Conservation (phyloP, 805 yeast species). For the Kazachstania bromeliacearum region DNA sequence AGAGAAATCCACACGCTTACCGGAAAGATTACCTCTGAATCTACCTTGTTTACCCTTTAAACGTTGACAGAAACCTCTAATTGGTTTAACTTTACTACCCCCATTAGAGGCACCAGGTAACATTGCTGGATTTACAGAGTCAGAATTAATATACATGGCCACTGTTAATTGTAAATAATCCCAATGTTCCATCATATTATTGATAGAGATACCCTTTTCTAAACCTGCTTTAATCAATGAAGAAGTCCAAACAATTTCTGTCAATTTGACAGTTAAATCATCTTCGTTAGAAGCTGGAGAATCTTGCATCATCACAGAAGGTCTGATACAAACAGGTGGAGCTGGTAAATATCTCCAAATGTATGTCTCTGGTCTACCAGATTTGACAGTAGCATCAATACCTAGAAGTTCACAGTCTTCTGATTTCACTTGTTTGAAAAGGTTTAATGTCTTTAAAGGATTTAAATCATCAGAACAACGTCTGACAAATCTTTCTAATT, state of each 20-base stretch:
- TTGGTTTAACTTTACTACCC: slow-evolving; percentile 55
- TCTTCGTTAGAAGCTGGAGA: slow-evolving; percentile 89
- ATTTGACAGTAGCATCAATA: slow-evolving; percentile 63
- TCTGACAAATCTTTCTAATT: slow-evolving; percentile 75
- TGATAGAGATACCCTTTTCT: slow-evolving; percentile 88
- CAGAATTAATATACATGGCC: slow-evolving; percentile 96
- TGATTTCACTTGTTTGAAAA: slow-evolving; percentile 79
- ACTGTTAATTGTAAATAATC: slow-evolving; percentile 90
- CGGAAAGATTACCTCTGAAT: slow-evolving; percentile 94
- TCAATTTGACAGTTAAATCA: slow-evolving; percentile 88
- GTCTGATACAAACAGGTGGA: slow-evolving; percentile 97
- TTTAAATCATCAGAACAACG: slow-evolving; percentile 89
- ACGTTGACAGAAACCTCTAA: slow-evolving; percentile 94
- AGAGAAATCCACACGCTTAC: slow-evolving; percentile 97
- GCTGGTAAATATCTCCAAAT: slow-evolving; percentile 97
- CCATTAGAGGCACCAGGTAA: slow-evolving; percentile 54
- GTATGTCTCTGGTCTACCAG: slow-evolving; percentile 93
- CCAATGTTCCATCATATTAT: slow-evolving; percentile 97
- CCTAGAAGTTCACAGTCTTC: slow-evolving; percentile 90
- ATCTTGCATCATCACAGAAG: slow-evolving; percentile 90
- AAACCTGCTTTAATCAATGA: slow-evolving; percentile 89
- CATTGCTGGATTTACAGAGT: slow-evolving; percentile 74
- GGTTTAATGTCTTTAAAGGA: slow-evolving; percentile 77
- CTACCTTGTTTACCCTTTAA: slow-evolving; percentile 98
- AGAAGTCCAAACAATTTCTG: slow-evolving; percentile 96